Base-by-base conservation (phyloP, 1,284 basidiomycete species). In the Xerocomus nothofagi region DNA sequence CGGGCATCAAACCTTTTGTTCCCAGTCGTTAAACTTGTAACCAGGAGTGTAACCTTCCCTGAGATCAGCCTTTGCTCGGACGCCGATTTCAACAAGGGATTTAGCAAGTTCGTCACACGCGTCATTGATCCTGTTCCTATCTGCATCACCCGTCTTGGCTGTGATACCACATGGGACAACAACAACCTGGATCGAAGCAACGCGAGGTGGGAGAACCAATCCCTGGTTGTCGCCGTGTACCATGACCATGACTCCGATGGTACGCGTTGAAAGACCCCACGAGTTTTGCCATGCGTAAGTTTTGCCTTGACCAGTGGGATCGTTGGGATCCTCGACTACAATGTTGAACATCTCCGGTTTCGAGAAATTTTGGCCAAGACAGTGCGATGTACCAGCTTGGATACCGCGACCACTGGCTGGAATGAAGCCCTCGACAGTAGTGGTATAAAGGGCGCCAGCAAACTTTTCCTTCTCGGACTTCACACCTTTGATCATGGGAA, bases 391-490 rank as follows among this genome's bases (percentile, higher is more conserved):
- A n/a, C 84, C 96, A 36, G 84, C 96, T 75, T 99, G 96, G 65
- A 99, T 98, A 56, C 96, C 97, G 55, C 97, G 89, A 29, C 96
- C 97, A 12, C 96, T 91, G 10, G 95, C 94, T 9, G 97, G 93
- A 62, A 99, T 88, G 77, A 98, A 99, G 42, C 96, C 96, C 72
- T 99, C 96, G 50, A 98, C 84, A 34, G 97, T 98, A 34, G 97
- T 99, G 21, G 97, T 99, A 77, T 99, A 99, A 66, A 96, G 79
- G 2, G 92, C 97, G 47, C 96, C 96, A 9, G 97, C 96, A 61
- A 99, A 99, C 73, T 98, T 99, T 74, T 99, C 96, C 75, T 99
- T 99, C 71, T 98, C 94, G 12, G 95, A 98, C 73, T 99, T 99
- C 70, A 96, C 77, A 59, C 96, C 96, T 11, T 92, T 91, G 56